Evolutionary conservation across 1,284 basidiomycete genomes (phyloP), one percentile per base, ranked within the genome.

Genomic region (Boletus mariae): DNA sequence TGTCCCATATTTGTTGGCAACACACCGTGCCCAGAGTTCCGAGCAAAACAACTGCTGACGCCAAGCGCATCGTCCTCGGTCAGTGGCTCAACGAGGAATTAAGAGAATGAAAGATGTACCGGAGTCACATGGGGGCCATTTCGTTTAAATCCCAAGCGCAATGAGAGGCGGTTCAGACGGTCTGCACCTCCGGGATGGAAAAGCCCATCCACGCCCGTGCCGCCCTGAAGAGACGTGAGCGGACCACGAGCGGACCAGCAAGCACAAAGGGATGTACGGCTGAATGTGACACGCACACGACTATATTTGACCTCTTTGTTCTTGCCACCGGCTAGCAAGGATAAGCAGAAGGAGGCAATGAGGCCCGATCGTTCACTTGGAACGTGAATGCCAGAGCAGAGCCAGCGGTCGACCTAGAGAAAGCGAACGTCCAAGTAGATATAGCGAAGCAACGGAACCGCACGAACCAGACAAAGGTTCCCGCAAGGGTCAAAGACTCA

Each of bases 1-100:
- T 60, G 40, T 73, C 69, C 45, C 56, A 65, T 55, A 71, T 72
- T 44, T 73, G 69, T 54, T 72, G 70, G 15, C 61, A 65, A 12
- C 56, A 45, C 25, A 47, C 60, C 1, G 48, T 49, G 42, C 54
- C 32, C 45, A 70, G 40, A 4, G 45, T n/a, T 11, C 50, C 57
- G 11, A 70, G 47, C 10, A 56, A 49, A 17, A 57, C 13, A 34
- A 45, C 44, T 28, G 28, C 43, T 3, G 48, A 54, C 15, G 40
- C 34, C 45, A 55, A 40, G 43, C 49, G 61, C 66, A 68, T 67
- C 28, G 51, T 51, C 10, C 15, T 50, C 32, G n/a, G 48, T 46
- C 40, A 41, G 32, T n/a, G 17, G 15, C 20, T 44, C 26, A 2
- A 49, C 12, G 29, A 48, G 38, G 35, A 34, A 47, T 42, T 3